A percentile compares a stretch with the other conserved stretches of the same genome.
Evolutionary conservation across 768 basidiomycete genomes (phyloP).

Genomic region (Collybia mongolica): DNA sequence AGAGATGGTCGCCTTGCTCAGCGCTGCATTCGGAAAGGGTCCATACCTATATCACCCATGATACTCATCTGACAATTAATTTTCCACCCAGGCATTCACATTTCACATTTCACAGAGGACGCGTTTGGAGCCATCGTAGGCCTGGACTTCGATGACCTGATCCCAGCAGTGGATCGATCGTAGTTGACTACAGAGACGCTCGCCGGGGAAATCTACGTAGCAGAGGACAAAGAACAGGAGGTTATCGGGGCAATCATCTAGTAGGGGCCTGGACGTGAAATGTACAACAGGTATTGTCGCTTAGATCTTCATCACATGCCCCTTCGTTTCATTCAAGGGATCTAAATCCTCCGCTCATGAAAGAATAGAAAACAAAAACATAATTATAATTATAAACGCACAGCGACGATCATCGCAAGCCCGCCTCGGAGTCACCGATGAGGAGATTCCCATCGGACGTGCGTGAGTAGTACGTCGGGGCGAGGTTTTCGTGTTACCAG

Average conservation of each 20-base stretch:
- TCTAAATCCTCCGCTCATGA: no score
- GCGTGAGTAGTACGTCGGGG: constrained; percentile 5
- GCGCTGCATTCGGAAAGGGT: constrained; percentile 6
- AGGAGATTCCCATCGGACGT: constrained; percentile 1
- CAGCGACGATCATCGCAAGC: constrained; percentile 9
- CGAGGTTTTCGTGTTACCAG: not conserved
- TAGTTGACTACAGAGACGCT: constrained; percentile 1
- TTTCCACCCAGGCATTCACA: not conserved
- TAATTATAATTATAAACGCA: no score
- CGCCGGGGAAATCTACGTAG: constrained; percentile 7
- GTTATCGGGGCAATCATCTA: constrained; percentile 10
- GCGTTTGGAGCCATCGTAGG: constrained; percentile 8
- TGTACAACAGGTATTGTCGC: constrained; percentile 5
- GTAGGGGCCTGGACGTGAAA: constrained; percentile 3
- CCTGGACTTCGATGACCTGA: not conserved
- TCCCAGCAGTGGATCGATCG: constrained; percentile 6
- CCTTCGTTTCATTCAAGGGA: not conserved
- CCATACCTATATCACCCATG: not conserved
- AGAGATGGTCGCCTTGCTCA: constrained; percentile 5
- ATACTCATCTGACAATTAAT: not conserved
- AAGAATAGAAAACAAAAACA: no score
- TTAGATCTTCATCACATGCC: not conserved
- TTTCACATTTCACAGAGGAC: not conserved
- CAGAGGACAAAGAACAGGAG: constrained; percentile 2
- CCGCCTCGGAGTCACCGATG: constrained; percentile 4